phyloP scores from a whole-genome alignment of 192 early-diverging fungal genomes.

The Coemansia sp. region DNA sequence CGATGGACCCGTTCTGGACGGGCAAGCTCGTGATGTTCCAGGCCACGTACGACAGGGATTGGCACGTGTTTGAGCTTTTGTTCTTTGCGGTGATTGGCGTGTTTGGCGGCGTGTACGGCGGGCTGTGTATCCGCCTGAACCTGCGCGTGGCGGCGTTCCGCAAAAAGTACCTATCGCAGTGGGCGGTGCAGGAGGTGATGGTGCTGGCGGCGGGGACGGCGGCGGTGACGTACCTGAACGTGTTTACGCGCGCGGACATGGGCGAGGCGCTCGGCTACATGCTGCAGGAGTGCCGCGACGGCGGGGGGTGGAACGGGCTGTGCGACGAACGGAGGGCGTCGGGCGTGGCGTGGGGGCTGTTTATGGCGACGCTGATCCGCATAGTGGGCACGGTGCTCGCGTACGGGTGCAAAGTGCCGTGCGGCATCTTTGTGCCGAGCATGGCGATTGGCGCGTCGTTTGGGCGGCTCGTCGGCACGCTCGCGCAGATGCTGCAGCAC shows the following conservation, averaged over 20 bases:
- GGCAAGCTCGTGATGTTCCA: constrained; percentile 98
- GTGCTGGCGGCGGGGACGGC: constrained; percentile 65
- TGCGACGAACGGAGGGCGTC: constrained; percentile 47
- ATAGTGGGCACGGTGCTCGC: constrained; percentile 56
- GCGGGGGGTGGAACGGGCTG: constrained; percentile 58
- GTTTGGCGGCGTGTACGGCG: constrained; percentile 83
- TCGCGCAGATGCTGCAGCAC: constrained; percentile 67
- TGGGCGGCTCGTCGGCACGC: constrained; percentile 85
- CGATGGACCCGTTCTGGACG: constrained; percentile 92
- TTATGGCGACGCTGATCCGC: constrained; percentile 59
- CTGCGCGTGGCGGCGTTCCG: constrained; percentile 68
- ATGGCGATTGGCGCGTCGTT: constrained; percentile 93
- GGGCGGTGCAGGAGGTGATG: constrained; percentile 68
- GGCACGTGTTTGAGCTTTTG: constrained; percentile 91
- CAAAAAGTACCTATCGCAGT: constrained; percentile 60
- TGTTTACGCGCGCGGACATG: constrained; percentile 81
- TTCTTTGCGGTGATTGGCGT: constrained; percentile 77
- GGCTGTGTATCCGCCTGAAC: constrained; percentile 72
- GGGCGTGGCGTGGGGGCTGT: constrained; percentile 51
- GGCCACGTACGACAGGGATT: constrained; percentile 86
- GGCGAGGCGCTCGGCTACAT: constrained; percentile 76
- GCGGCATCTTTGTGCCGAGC: constrained; percentile 91
- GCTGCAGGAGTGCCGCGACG: constrained; percentile 67
- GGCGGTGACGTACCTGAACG: constrained; percentile 66
- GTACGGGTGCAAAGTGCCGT: constrained; percentile 76